Evolutionary conservation across 2,329 filamentous ascomycete species (phyloP).

Genomic region (Sporothrix brunneoviolacea): DNA sequence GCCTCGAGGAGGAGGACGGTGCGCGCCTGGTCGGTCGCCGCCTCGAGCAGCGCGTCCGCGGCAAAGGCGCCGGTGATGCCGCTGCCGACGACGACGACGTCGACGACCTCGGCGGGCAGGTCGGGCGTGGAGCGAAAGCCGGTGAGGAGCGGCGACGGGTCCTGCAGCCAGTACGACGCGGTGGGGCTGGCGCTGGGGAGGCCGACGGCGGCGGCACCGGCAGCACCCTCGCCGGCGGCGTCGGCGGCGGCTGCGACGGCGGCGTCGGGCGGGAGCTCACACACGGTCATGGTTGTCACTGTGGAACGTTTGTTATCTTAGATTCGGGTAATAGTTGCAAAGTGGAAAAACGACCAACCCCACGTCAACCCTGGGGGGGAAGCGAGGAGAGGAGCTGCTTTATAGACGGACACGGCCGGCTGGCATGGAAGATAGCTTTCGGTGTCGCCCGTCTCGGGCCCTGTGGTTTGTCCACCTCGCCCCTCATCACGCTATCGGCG

Average conservation of each 20-base stretch:
- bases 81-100: slow-evolving; percentile 66
- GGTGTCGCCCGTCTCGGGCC: too few species aligned
- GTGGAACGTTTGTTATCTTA: too few species aligned
- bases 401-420: slow-evolving; percentile 19
- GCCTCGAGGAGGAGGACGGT: slow-evolving; percentile 70
- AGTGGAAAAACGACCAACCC: too few species aligned
- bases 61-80: slow-evolving; percentile 72
- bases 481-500: too few species aligned
- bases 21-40: not conserved
- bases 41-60: slow-evolving; percentile 51
- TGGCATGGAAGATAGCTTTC: too few species aligned
- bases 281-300: slow-evolving; percentile 22
- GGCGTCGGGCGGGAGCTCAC: not conserved
- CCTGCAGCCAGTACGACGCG: slow-evolving; percentile 65
- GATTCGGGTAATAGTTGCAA: too few species aligned
- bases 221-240: too few species aligned
- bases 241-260: too few species aligned
- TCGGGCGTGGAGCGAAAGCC: slow-evolving; percentile 61
- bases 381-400: slow-evolving; percentile 21
- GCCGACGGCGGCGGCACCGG: slow-evolving; percentile 28
- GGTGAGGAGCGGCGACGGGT: slow-evolving; percentile 56
- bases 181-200: slow-evolving; percentile 57
- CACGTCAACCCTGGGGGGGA: too few species aligned
- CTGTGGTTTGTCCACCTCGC: too few species aligned
- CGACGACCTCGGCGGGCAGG: slow-evolving; percentile 55